A percentile compares a stretch with the other conserved stretches of the same genome.
Evolutionary conservation across 148 eudicot genomes (phyloP).

Genomic region (Vaccinium macrocarpon): DNA sequence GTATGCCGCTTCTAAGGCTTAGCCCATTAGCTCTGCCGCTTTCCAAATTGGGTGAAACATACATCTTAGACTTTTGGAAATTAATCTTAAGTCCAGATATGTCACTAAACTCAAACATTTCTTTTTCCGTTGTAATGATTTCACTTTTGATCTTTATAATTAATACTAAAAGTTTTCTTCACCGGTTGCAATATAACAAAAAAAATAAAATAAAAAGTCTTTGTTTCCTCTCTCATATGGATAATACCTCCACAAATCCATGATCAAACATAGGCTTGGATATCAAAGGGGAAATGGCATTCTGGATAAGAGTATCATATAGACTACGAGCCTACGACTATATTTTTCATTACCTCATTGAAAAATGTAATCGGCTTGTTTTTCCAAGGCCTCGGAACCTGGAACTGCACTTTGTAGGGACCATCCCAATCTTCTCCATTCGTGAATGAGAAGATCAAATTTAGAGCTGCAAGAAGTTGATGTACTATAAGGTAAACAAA

Average conservation of each 20-base stretch:
- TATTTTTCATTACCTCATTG: constrained; percentile 47
- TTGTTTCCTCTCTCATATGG: background rate
- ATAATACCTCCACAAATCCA: background rate
- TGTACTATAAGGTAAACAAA: background rate
- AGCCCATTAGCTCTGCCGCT: too few relatives aligned
- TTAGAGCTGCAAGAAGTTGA: constrained; percentile 47
- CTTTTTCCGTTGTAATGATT: too few relatives aligned
- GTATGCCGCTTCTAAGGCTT: too few relatives aligned
- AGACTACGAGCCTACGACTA: background rate
- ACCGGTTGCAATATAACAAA: too few relatives aligned
- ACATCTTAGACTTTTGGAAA: too few relatives aligned
- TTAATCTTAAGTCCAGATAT: too few relatives aligned
- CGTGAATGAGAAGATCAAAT: constrained; percentile 84
- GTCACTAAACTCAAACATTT: too few relatives aligned
- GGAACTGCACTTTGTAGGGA: constrained; percentile 86
- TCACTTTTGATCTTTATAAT: too few relatives aligned
- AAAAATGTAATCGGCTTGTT: constrained; percentile 61
- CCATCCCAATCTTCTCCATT: constrained; percentile 92
- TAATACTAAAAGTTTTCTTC: too few relatives aligned
- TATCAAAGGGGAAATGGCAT: background rate
- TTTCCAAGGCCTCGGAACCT: constrained; percentile 66
- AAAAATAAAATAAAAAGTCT: background rate
- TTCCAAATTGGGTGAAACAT: too few relatives aligned
- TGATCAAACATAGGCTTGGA: background rate
- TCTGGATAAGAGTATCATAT: background rate